A percentile compares a stretch with the other conserved stretches of the same genome.
phyloP scores from a whole-genome alignment of 371 early-diverging fungal species.

The Rhizopus sp. region DNA sequence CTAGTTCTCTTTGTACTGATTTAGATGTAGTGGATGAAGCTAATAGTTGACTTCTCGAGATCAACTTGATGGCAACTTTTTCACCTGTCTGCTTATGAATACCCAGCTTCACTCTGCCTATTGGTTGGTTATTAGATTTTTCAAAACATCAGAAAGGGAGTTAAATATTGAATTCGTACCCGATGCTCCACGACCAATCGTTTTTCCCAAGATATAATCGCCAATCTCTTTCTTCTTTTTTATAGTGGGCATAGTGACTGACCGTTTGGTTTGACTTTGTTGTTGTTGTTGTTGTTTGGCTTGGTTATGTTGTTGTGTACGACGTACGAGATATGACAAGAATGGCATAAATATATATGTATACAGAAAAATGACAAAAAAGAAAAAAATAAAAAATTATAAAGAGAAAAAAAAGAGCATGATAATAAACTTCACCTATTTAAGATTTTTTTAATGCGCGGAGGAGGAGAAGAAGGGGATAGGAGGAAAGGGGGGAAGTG shows the following conservation, averaged over 20 bases:
- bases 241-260: conserved; percentile 12
- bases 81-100: conserved; percentile 71
- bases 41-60: conserved; percentile 62
- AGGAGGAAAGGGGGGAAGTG: too few relatives aligned
- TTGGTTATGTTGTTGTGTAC: conserved; percentile 2
- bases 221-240: conserved; percentile 50
- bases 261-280: conserved; percentile 19
- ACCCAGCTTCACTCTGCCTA: conserved; percentile 80
- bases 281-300: background rate
- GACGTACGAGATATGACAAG: conserved; percentile 19
- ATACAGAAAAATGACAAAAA: background rate
- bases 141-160: background rate
- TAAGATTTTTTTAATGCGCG: background rate
- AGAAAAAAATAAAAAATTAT: background rate
- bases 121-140: conserved; percentile 1
- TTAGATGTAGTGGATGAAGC: conserved; percentile 58
- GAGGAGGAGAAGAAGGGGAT: too few relatives aligned
- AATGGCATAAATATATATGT: conserved; percentile 14
- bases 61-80: conserved; percentile 89
- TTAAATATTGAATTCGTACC: conserved; percentile 40
- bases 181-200: conserved; percentile 81
- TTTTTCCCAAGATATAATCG: conserved; percentile 73
- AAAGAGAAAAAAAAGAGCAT: conserved; percentile 2
- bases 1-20: conserved; percentile 89
- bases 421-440: background rate